Evolutionary conservation across 192 early-diverging fungal genomes (phyloP), one percentile per base, ranked within the genome.

Genomic region (Backusella mclennaniae): DNA sequence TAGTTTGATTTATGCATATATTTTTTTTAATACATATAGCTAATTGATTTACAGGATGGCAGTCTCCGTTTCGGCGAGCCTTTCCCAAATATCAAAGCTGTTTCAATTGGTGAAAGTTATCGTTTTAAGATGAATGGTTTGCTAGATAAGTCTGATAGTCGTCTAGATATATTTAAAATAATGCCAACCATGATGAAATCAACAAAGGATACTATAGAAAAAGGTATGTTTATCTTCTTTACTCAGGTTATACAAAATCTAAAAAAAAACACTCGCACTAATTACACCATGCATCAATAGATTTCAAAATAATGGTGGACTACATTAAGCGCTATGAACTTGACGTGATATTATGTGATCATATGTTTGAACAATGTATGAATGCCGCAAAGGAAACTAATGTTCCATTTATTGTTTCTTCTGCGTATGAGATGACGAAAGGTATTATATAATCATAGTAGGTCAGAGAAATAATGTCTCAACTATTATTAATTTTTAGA

Each of bases 341-440:
- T 36, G 67, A 68, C 19, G n/a, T 68, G n/a, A 66, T 68, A 17
- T 26, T 80, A 9, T 80, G 79, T 23, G 79, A 80, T 23, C 44
- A 67, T 31, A 69, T 81, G 52, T 67, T 63, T 14, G 66, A 69
- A 2, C 14, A 38, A 4, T 81, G 79, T 70, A 36, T 66, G 0
- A 67, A 70, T 17, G 75, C 67, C 1, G 79, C 79, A 1, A 53
- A n/a, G 1, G 19, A 33, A 14, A 7, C 39, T 19, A 44, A 68
- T 12, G 67, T 77, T 9, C 79, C 79, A 2, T 81, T 71, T 33
- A 53, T 74, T 4, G 4, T 81, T 4, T 77, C 79, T 11, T 71
- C 79, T 14, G 66, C 72, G 5, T 15, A 71, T 0, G 67, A 59
- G 19, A 23, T 71, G 9, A 71, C 41, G 12, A 21, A 71, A 29